These are phyloP conservation scores for Heliamphora pulchella DNA, from an alignment of 179 eudicot genomes.

Conservation along the genomic window DNA sequence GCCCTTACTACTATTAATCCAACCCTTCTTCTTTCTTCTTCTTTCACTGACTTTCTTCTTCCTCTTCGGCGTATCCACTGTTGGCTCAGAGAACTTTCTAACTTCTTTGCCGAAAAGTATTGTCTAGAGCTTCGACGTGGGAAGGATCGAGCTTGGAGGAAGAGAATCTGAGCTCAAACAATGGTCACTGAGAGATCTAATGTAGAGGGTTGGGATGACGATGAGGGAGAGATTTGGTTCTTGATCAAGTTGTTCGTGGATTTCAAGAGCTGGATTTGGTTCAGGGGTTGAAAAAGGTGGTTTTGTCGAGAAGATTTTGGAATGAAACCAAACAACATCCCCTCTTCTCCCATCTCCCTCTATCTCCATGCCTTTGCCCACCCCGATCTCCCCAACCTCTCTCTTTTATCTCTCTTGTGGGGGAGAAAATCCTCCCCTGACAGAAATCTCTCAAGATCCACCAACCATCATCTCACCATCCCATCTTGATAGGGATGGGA, in stretches of 20 bases:
- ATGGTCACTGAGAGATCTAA: constrained; percentile 25
- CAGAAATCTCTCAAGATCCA: too few species aligned
- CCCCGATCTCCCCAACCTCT: too few species aligned
- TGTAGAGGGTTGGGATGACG: neutral
- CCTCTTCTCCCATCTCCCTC: too few species aligned
- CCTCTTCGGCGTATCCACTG: neutral
- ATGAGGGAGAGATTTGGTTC: neutral
- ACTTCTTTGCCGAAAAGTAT: constrained; percentile 42
- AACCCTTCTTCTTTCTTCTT: constrained; percentile 14
- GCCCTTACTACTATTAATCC: constrained; percentile 35
- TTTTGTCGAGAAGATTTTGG: constrained; percentile 27
- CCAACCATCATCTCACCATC: too few species aligned
- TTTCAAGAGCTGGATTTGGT: constrained; percentile 17
- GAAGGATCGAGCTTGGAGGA: constrained; percentile 45
- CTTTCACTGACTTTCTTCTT: neutral
- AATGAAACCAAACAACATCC: constrained; percentile 65
- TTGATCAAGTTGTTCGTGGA: constrained; percentile 17
- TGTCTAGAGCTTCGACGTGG: constrained; percentile 27
- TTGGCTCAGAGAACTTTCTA: constrained; percentile 5
- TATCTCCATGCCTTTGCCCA: too few species aligned
- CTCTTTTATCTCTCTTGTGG: too few species aligned
- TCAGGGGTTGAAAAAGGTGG: constrained; percentile 5
- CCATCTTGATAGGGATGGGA: too few species aligned
- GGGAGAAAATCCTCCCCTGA: too few species aligned
- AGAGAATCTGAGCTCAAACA: constrained; percentile 19